Conservation (phyloP, 2,329 filamentous ascomycete species). For the Sordariomycetes sp. region DNA sequence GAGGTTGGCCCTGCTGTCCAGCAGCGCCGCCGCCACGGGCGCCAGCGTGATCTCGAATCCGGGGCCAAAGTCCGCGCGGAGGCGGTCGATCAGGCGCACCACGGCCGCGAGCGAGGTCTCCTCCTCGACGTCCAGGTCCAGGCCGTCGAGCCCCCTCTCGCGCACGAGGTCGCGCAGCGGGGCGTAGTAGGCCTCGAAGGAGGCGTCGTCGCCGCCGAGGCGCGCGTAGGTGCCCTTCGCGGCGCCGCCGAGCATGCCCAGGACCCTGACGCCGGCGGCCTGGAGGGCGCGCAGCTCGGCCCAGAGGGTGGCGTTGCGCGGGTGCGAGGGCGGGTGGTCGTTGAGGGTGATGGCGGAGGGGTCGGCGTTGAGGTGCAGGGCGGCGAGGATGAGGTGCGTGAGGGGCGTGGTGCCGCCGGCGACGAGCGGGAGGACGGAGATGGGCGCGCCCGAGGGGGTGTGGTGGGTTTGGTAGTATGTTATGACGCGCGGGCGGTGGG, state of each 20-base stretch:
- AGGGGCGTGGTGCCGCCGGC: conserved; percentile 21
- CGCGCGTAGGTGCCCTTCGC: conserved; percentile 59
- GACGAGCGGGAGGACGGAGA: conserved; percentile 43
- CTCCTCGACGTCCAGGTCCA: conserved; percentile 78
- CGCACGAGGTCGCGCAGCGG: conserved; percentile 58
- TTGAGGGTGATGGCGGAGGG: conserved; percentile 66
- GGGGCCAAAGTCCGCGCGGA: conserved; percentile 58
- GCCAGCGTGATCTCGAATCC: conserved; percentile 71
- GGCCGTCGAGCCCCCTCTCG: conserved; percentile 50
- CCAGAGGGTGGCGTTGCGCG: conserved; percentile 65
- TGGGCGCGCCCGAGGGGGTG: conserved; percentile 26
- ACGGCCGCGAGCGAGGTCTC: conserved; percentile 56
- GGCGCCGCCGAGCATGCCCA: conserved; percentile 83
- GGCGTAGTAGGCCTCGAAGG: conserved; percentile 64
- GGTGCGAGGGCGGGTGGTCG: conserved; percentile 59
- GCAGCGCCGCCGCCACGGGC: conserved; percentile 65
- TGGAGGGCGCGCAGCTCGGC: conserved; percentile 64
- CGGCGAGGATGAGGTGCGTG: conserved; percentile 80
- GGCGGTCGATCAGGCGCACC: conserved; percentile 54
- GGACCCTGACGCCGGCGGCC: conserved; percentile 62
- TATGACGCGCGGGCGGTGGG: conserved; percentile 33
- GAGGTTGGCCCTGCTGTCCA: conserved; percentile 46
- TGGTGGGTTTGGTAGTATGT: conserved; percentile 47
- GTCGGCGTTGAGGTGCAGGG: conserved; percentile 68
- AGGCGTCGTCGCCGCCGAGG: conserved; percentile 42